Evolutionary conservation across 495 filamentous ascomycete species (phyloP).

Genomic region (Paragyromitra xinjiangensis): DNA sequence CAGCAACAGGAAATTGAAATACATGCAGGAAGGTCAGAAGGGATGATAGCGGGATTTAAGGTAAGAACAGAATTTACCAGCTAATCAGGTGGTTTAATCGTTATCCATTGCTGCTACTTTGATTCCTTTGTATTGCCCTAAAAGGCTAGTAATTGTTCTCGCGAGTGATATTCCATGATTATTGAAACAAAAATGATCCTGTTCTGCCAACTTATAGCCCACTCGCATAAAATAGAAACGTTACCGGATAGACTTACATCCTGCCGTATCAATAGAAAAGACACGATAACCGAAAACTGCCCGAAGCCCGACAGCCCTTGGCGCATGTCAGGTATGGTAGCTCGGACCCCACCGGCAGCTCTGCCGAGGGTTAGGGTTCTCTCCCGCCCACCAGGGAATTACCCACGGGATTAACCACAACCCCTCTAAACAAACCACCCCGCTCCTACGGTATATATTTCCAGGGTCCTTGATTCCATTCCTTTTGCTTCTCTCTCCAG

Average conservation of each 20-base stretch:
- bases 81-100: background rate
- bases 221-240: background rate
- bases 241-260: background rate
- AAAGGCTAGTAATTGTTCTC: background rate
- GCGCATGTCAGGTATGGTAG: background rate
- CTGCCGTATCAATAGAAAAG: background rate
- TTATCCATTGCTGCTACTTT: background rate
- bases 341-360: constrained; percentile 15
- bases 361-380: constrained; percentile 16
- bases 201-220: background rate
- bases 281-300: background rate
- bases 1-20: background rate
- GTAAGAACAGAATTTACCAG: background rate
- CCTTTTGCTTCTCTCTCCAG: background rate
- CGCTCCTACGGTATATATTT: constrained; percentile 7
- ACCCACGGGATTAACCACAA: background rate
- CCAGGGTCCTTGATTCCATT: background rate
- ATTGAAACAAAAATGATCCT: background rate
- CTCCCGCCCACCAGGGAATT: constrained; percentile 8
- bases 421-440: constrained; percentile 1
- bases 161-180: background rate
- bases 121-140: background rate
- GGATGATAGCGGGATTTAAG: too few relatives aligned
- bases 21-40: background rate
- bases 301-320: background rate